Base-by-base conservation (phyloP, 148 eudicot genomes). In the Suaeda aralocaspica region DNA sequence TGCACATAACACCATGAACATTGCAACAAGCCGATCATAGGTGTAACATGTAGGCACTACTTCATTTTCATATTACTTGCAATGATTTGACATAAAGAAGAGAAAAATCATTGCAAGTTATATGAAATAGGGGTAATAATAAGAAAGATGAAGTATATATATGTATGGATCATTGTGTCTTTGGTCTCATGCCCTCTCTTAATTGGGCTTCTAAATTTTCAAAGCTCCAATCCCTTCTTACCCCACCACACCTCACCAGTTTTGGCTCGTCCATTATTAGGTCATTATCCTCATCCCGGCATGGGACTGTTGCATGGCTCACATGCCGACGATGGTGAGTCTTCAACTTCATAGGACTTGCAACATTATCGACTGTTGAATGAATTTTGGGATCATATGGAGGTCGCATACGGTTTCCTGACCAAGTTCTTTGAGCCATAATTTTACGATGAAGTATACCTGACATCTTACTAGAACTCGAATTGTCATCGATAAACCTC, bases 211-310 rank as follows among this genome's bases (percentile, higher is more conserved):
- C 67, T 61, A 91, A 58, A 67, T 89, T 76, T 79, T 91, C 95
- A 60, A 91, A 85, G 79, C 95, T 91, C 97, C 97, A 91, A 81
- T 91, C 95, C 80, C 92, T 82, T 76, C 97, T 84, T 84, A 84
- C 71, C 29, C 92, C 97, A 21, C 80, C 70, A 70, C 95, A 84
- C 74, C 97, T 89, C 68, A 84, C 80, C 70, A 92, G 55, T 75
- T 72, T 83, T 0, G 97, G 97, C 45, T 74, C 65, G 9, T 39
- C 6, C 16, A 6, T 18, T 21, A 52, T 36, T 4, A 36, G 41
- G 62, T 49, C 39, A 4, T 26, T 52, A 11, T 62, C 65, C 14
- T 34, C 72, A n/a, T 65, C 77, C 15, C n/a, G 64, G 18, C 9
- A 57, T 11, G 64, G 33, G 8, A 69, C 42, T 6, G 76, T 69